phyloP scores from a whole-genome alignment of 2,329 filamentous ascomycete species.

The Thielaviopsis populi region DNA sequence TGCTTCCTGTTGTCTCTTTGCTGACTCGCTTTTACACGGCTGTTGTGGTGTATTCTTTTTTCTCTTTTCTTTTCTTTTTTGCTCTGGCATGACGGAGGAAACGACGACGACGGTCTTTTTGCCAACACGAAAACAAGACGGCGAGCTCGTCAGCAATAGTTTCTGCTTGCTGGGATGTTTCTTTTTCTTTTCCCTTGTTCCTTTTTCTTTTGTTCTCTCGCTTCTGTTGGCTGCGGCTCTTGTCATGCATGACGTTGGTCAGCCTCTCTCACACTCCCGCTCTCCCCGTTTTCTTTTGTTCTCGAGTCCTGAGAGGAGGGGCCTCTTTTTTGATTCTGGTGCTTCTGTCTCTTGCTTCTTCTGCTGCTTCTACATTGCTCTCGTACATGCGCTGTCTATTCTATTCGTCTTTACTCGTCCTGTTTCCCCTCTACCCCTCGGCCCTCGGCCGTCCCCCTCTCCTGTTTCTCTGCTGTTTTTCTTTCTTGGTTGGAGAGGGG shows the following conservation, averaged over 20 bases:
- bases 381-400: neutral
- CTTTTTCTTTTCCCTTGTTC: neutral
- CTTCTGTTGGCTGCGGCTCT: neutral
- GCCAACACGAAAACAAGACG: too few relatives aligned
- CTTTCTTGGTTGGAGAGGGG: conserved; percentile 1
- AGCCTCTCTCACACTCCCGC: too few relatives aligned
- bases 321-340: neutral
- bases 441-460: neutral
- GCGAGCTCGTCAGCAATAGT: too few relatives aligned
- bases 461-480: conserved; percentile 5
- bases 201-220: neutral
- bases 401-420: neutral
- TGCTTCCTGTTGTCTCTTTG: neutral
- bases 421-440: too few relatives aligned
- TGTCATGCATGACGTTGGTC: neutral
- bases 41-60: neutral
- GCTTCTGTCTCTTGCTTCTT: neutral
- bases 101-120: neutral
- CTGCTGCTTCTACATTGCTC: neutral
- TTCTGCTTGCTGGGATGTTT: neutral
- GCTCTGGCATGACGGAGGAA: neutral
- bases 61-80: too few relatives aligned
- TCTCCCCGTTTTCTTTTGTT: neutral
- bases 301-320: neutral
- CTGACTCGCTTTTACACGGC: neutral